Percentiles rank a stretch among this genome's conserved stretches.
phyloP scores from a whole-genome alignment of 495 filamentous ascomycete genomes.

The Annulohypoxylon nitens region DNA sequence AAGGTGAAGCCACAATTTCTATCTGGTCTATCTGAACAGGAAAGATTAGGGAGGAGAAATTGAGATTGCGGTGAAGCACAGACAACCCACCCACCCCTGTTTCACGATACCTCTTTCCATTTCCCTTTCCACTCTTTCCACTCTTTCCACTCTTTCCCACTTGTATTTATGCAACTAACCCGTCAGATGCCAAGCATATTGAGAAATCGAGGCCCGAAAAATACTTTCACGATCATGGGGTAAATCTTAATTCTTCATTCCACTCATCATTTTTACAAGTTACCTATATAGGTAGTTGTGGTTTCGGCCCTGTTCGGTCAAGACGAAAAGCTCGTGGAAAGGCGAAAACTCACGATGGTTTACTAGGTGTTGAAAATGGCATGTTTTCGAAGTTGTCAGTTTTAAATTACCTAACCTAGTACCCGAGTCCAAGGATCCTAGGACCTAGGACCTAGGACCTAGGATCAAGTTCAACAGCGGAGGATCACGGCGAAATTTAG shows the following conservation, averaged over 20 bases:
- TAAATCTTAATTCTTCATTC: background rate
- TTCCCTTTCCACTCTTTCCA: background rate
- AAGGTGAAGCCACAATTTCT: slow-evolving; percentile 23
- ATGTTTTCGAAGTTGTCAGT: background rate
- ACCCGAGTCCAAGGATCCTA: background rate
- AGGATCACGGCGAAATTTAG: background rate
- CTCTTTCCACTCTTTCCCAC: slow-evolving; percentile 12
- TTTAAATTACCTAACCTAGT: background rate
- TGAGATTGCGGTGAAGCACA: slow-evolving; percentile 28
- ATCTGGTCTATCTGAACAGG: background rate
- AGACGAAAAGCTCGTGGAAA: background rate
- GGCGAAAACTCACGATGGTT: background rate
- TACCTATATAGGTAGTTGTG: background rate
- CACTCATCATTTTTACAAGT: background rate
- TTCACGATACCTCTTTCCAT: slow-evolving; percentile 22
- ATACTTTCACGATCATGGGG: background rate
- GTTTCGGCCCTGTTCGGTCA: background rate
- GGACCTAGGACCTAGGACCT: background rate
- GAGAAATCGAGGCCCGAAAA: background rate
- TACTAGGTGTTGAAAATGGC: background rate
- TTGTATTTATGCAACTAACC: slow-evolving; percentile 8
- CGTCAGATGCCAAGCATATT: background rate
- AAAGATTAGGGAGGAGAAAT: slow-evolving; percentile 14
- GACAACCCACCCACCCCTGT: slow-evolving; percentile 14
- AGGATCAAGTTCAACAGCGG: background rate